Evolutionary conservation across 2,329 filamentous ascomycete genomes (phyloP).

Genomic region (Plenodomus biglobosus): DNA sequence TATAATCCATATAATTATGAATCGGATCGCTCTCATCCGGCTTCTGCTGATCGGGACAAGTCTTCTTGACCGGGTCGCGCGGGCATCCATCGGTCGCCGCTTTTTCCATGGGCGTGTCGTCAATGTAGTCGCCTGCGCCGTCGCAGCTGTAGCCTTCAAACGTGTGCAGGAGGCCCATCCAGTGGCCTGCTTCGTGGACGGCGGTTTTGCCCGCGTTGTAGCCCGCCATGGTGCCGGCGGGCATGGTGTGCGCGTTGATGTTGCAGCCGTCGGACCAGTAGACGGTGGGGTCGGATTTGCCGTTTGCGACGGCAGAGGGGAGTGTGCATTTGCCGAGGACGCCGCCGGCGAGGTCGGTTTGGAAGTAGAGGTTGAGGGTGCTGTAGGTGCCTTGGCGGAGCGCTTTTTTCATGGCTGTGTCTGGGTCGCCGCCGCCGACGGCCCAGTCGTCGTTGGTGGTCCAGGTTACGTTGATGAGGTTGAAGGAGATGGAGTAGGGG

Average conservation of each 20-base stretch:
- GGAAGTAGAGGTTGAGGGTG: slow-evolving; percentile 62
- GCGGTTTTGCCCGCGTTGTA: slow-evolving; percentile 54
- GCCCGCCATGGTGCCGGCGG: slow-evolving; percentile 51
- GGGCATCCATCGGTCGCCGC: slow-evolving; percentile 59
- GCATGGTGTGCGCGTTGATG: slow-evolving; percentile 60
- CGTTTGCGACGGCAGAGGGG: slow-evolving; percentile 45
- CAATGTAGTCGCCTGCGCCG: slow-evolving; percentile 50
- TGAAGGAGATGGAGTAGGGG: slow-evolving; percentile 56
- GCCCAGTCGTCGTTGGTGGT: slow-evolving; percentile 60
- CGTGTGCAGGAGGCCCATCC: slow-evolving; percentile 51
- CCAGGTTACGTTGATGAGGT: slow-evolving; percentile 52
- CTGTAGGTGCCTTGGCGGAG: slow-evolving; percentile 58
- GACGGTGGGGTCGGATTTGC: slow-evolving; percentile 38
- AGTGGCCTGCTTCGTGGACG: slow-evolving; percentile 54
- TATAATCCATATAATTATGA: slow-evolving; percentile 64
- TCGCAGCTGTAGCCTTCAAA: slow-evolving; percentile 51
- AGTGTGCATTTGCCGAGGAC: slow-evolving; percentile 60
- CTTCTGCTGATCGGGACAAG: slow-evolving; percentile 50
- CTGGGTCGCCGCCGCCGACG: slow-evolving; percentile 48
- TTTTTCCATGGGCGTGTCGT: slow-evolving; percentile 48
- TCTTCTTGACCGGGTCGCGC: slow-evolving; percentile 50
- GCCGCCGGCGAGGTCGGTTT: slow-evolving; percentile 53
- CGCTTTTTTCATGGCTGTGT: slow-evolving; percentile 55
- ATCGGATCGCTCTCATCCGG: slow-evolving; percentile 51
- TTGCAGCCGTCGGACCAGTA: slow-evolving; percentile 61